Percentiles rank a stretch among this genome's conserved stretches.
These are phyloP conservation scores for Alloteropsis semialata DNA, from an alignment of 176 grass and related monocot species.

Conservation along the genomic window DNA sequence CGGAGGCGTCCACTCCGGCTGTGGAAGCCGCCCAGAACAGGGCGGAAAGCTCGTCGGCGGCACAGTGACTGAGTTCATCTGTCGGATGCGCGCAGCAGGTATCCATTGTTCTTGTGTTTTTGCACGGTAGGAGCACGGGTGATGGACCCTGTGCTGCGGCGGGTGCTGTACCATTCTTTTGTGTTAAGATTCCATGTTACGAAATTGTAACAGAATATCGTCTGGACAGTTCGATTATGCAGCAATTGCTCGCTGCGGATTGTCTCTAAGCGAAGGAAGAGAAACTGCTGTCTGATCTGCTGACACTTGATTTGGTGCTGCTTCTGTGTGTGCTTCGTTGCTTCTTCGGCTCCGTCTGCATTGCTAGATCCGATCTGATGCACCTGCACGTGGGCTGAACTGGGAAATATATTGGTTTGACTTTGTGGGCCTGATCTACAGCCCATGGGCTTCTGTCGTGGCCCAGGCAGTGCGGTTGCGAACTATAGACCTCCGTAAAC, in stretches of 20 bases:
- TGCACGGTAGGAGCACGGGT: conserved; percentile 15
- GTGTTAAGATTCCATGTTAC: conserved; percentile 40
- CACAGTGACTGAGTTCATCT: not conserved
- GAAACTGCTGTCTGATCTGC: not conserved
- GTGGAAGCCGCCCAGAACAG: conserved; percentile 15
- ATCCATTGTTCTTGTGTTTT: not conserved
- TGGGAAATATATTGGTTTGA: not conserved
- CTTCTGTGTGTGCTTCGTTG: not conserved
- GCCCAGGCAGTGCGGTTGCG: too few relatives aligned
- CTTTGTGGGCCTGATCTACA: not conserved
- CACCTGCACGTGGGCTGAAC: not conserved
- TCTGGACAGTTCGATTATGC: conserved; percentile 30
- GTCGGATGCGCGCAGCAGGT: not conserved
- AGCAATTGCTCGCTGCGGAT: conserved; percentile 30
- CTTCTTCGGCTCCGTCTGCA: not conserved
- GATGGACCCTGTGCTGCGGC: conserved; percentile 14
- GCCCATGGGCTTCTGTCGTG: not conserved
- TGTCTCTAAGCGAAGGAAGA: not conserved
- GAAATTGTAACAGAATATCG: conserved; percentile 38
- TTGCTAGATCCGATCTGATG: not conserved
- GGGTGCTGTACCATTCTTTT: conserved; percentile 50
- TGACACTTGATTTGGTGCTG: not conserved
- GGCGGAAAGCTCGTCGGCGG: conserved; percentile 16
- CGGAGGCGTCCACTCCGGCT: conserved; percentile 48
- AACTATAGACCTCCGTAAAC: too few relatives aligned